These are phyloP conservation scores for Cicer pinnatifidum DNA, from an alignment of 306 rosid species.

Conservation along the genomic window DNA sequence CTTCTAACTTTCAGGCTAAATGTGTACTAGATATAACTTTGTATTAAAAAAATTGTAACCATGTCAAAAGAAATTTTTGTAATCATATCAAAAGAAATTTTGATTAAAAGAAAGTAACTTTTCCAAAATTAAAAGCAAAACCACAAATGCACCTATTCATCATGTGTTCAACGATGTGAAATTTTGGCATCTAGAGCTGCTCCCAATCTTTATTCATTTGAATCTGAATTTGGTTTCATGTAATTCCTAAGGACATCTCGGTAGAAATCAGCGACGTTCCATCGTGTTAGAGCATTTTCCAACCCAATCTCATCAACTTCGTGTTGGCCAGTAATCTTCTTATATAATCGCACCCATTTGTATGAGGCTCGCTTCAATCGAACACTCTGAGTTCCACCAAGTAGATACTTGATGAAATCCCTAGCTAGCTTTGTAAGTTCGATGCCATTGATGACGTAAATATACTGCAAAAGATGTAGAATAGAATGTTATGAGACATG, in stretches of 20 bases:
- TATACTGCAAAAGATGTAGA: slow-evolving; percentile 58
- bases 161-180: not conserved
- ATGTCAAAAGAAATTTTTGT: not conserved
- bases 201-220: slow-evolving; percentile 16
- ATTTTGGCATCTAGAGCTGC: not conserved
- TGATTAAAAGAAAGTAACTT: not conserved
- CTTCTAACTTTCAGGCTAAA: not conserved
- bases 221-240: slow-evolving; percentile 20
- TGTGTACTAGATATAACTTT: not conserved
- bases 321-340: slow-evolving; percentile 47
- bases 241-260: slow-evolving; percentile 36
- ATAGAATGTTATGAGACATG: slow-evolving; percentile 27
- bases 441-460: slow-evolving; percentile 66
- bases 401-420: slow-evolving; percentile 70
- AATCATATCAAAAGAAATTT: not conserved
- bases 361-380: slow-evolving; percentile 63
- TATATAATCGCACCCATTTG: slow-evolving; percentile 53
- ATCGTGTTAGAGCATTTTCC: slow-evolving; percentile 55
- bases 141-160: slow-evolving; percentile 5
- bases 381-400: slow-evolving; percentile 61
- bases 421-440: slow-evolving; percentile 63
- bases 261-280: slow-evolving; percentile 50
- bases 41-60: slow-evolving; percentile 5
- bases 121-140: not conserved
- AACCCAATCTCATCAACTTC: slow-evolving; percentile 41